Base-by-base conservation (phyloP, 768 basidiomycete genomes). In the Russula olivacea region DNA sequence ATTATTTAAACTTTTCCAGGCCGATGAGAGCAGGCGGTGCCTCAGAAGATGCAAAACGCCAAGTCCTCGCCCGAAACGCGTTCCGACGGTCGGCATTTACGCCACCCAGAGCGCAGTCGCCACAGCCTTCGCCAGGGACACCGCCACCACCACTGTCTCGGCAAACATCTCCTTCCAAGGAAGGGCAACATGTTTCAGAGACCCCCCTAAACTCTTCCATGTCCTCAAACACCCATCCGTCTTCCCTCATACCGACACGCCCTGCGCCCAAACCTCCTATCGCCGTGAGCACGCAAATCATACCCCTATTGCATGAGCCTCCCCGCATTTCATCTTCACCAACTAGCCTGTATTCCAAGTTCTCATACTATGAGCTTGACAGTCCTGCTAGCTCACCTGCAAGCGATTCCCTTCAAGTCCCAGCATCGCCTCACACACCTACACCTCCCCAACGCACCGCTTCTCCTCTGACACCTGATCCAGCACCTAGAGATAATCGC, bases 1-100 rank as follows among this genome's bases (percentile, higher is more conserved):
- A 78, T 6, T 76, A 76, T 15, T 71, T 79, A 34, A 89, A 88
- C 70, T 88, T 85, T 68, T 88, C 88, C 25, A 76, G 86, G 54
- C 86, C 87, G 51, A 79, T 81, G 58, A 80, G 81, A 23, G 78
- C 80, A 19, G 73, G 72, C 0, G 76, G 77, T 25, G 74, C 72
- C 12, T 74, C 78, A 32, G 73, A 76, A 49, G 74, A 75, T 32
- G 68, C 73, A 61, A 79, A 82, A 61, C 75, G 74, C 36, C 72
- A 72, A 50, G 80, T 80, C 17, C 74, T 89, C 55, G 81, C 86
- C 72, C 79, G 89, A 50, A 88, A 88, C 72, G 75, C 80, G 36
- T 76, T 71, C 76, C 43, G 74, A 15, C 55, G 7, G 5, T 56
- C 64, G 34, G 32, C 28, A 9, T 57, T 62, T 54, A 10, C 54